Conservation (phyloP, 2,329 filamentous ascomycete genomes). For the Colletotrichum somersetense region DNA sequence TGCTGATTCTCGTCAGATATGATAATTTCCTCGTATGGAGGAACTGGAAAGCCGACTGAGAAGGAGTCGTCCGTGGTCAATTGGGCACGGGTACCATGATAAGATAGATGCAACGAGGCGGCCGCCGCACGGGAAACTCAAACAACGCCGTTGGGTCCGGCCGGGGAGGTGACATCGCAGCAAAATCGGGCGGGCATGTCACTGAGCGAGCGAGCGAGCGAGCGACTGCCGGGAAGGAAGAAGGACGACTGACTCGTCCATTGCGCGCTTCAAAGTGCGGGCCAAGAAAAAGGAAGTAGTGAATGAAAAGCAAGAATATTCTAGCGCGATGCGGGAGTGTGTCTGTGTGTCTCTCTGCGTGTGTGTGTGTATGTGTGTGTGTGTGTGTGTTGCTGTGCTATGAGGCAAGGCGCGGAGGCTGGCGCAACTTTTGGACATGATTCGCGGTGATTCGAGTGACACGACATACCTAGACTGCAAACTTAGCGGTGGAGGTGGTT, state of each 20-base stretch:
- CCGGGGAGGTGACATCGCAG: background rate
- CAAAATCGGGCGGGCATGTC: background rate
- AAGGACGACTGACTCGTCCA: background rate
- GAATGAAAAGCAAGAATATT: background rate
- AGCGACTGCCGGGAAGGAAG: too few relatives aligned
- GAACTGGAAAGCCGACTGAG: background rate
- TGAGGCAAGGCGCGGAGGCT: background rate
- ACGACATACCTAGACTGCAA: background rate
- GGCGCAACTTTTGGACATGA: background rate
- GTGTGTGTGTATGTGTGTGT: background rate
- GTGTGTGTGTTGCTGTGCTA: background rate
- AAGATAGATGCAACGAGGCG: background rate
- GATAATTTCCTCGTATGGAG: background rate
- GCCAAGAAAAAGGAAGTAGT: background rate
- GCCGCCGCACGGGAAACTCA: background rate
- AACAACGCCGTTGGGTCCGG: too few relatives aligned
- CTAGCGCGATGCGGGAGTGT: background rate
- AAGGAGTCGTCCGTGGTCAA: too few relatives aligned
- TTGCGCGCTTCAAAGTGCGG: background rate
- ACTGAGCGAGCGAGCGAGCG: background rate
- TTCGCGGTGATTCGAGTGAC: background rate
- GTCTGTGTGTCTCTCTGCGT: too few relatives aligned
- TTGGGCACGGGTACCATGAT: background rate
- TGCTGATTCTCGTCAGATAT: background rate
- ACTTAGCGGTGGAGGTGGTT: constrained; percentile 1